Percentiles rank a stretch among this genome's conserved stretches.
Conservation (phyloP, 169 alveolate genomes). For the Plasmodium reichenowi region DNA sequence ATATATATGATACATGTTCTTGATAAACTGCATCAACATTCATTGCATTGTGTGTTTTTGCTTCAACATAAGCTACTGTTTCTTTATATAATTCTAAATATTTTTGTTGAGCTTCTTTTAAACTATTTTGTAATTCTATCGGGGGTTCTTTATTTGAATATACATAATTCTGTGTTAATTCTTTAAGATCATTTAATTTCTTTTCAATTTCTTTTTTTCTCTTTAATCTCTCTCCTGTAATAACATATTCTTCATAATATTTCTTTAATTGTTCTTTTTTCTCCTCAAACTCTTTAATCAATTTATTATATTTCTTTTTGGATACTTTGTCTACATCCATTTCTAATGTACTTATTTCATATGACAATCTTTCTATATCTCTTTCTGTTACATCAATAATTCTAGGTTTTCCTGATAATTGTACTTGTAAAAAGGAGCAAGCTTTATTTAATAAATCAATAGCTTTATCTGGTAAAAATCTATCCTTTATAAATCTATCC, state of each 20-base stretch:
- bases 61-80: constrained; percentile 74
- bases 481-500: constrained; percentile 75
- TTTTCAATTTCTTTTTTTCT: constrained; percentile 54
- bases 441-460: constrained; percentile 82
- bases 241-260: constrained; percentile 66
- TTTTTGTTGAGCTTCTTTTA: constrained; percentile 49
- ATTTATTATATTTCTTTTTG: constrained; percentile 38
- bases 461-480: constrained; percentile 81
- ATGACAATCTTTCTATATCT: constrained; percentile 56
- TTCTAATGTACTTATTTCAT: constrained; percentile 71
- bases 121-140: constrained; percentile 32
- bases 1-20: constrained; percentile 74
- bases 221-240: constrained; percentile 59
- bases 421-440: constrained; percentile 70
- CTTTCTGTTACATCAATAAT: constrained; percentile 73
- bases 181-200: constrained; percentile 67
- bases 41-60: constrained; percentile 75
- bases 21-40: constrained; percentile 74
- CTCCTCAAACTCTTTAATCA: constrained; percentile 63
- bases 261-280: constrained; percentile 38
- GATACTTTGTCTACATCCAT: constrained; percentile 73
- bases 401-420: constrained; percentile 68
- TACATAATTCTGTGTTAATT: constrained; percentile 41
- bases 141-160: constrained; percentile 61
- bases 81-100: constrained; percentile 43